Evolutionary conservation across 2,329 filamentous ascomycete genomes (phyloP).

Genomic region (Penicillium sp.): DNA sequence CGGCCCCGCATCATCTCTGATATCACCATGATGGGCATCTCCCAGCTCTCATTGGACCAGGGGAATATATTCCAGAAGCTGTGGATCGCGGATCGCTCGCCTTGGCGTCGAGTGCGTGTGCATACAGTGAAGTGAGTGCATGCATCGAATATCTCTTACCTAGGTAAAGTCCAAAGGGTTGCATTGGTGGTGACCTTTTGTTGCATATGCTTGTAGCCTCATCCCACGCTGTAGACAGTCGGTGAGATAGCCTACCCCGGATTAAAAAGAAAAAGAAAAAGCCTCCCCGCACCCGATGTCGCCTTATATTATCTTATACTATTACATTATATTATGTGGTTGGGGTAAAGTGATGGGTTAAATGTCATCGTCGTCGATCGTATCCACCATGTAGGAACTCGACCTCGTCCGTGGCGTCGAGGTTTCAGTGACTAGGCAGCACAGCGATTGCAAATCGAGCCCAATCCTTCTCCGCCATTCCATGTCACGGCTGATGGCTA

Average conservation of each 20-base stretch:
- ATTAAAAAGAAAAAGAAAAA: not conserved
- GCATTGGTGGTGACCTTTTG: not conserved
- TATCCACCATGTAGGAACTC: not conserved
- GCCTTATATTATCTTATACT: not conserved
- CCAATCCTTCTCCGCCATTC: not conserved
- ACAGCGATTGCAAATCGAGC: not conserved
- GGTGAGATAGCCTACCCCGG: conserved; percentile 1
- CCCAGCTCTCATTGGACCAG: conserved; percentile 11
- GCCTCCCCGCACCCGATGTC: conserved; percentile 1
- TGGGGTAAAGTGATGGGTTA: not conserved
- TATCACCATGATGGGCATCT: conserved; percentile 16
- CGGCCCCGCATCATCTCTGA: conserved; percentile 4
- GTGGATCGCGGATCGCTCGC: conserved; percentile 24
- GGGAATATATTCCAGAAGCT: conserved; percentile 23
- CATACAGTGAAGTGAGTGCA: not conserved
- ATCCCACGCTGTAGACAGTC: not conserved
- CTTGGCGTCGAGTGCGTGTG: conserved; percentile 15
- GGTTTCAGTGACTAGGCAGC: not conserved
- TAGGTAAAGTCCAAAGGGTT: conserved; percentile 7
- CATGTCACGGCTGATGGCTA: conserved; percentile 3
- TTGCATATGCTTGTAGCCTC: not conserved
- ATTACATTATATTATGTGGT: not conserved
- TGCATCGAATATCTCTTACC: conserved; percentile 1
- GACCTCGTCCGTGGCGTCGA: not conserved
- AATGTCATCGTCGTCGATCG: not conserved